Evolutionary conservation across 257 asterid genomes (phyloP), one percentile per base, ranked within the genome.

Genomic region (Scutellaria galericulata): DNA sequence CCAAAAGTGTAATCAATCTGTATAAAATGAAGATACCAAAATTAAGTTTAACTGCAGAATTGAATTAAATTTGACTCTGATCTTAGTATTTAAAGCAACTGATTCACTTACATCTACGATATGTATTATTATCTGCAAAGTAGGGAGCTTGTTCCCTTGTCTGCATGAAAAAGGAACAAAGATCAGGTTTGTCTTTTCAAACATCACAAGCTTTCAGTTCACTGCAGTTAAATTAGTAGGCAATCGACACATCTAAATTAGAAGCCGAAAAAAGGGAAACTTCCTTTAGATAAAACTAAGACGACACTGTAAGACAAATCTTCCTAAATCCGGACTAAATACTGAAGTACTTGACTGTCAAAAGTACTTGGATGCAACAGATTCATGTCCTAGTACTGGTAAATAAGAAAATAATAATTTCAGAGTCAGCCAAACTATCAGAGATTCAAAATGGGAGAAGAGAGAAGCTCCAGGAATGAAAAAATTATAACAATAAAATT

Each of bases 61-160:
- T 31, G 37, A 31, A 31, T 24, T 31, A 31, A 31, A 2, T 1
- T 31, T 31, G 37, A 31, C 37, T 31, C 1, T 31, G 37, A 31
- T 31, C 37, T 4, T 31, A 2, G 5, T 9, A 8, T 40, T 9
- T 14, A 55, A 73, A 46, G 48, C 48, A 53, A 41, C 4, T 13
- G 35, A 77, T 48, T 57, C 13, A 79, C 82, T 79, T 75, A 85
- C 92, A 64, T 86, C 85, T 77, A 44, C 53, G 86, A 57, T 77
- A 81, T 47, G 55, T 5, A 55, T 46, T 79, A 76, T 47, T 37
- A 66, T 53, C 66, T 64, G 78, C 85, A 71, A 66, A 66, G 77
- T 69, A 77, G 70, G 79, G 78, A 53, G 80, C 63, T 35, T 44
- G 83, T 66, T 81, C 86, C 66, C 80, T 83, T 10, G 73, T 53